Base-by-base conservation (phyloP, 768 basidiomycete genomes). In the Fomitopsis serialis region DNA sequence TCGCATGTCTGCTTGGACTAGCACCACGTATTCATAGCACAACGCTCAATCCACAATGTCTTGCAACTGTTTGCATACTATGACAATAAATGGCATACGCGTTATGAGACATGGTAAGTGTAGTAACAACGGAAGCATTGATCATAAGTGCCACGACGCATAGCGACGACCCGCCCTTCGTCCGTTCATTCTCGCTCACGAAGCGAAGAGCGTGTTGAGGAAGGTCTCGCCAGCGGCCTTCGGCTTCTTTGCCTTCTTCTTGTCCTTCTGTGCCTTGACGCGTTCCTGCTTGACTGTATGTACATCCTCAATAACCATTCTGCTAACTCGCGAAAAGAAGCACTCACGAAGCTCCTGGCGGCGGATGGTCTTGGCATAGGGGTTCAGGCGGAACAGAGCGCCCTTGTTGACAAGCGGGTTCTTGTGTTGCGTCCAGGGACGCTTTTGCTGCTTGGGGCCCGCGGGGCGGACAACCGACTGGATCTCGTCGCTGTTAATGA, bases 341-440 rank as follows among this genome's bases (percentile, higher is more conserved):
- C 22, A 89, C 89, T 54, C 69, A 92, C 89, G 80, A 60, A 96
- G 73, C 69, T 96, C 92, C 66, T 93, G 88, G 62, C 88, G 78
- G 71, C 92, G 89, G 65, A 94, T 72, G 43, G 89, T 88, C 83
- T 96, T 96, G 65, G 95, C 96, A 74, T 98, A 98, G 50, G 96
- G 96, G 81, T 98, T 98, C 75, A 98, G 82, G 65, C 94, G 88
- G 92, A 94, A 95, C 69, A 95, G 84, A 63, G 95, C 76, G 48
- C 81, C 88, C 79, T 89, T 94, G 86, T 97, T 97, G 74, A 82
- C 72, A 65, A 97, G 82, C 50, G 95, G 93, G 80, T 97, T 98
- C 88, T 98, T 98, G 89, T 94, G 94, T 78, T 98, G 95, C 58
- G 93, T 91, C 91, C 90, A 94, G 56, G 94, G 93, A 67, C 95